Evolutionary conservation across 106 monocot genomes (phyloP).

Genomic region (Acanthochlamys bracteata): DNA sequence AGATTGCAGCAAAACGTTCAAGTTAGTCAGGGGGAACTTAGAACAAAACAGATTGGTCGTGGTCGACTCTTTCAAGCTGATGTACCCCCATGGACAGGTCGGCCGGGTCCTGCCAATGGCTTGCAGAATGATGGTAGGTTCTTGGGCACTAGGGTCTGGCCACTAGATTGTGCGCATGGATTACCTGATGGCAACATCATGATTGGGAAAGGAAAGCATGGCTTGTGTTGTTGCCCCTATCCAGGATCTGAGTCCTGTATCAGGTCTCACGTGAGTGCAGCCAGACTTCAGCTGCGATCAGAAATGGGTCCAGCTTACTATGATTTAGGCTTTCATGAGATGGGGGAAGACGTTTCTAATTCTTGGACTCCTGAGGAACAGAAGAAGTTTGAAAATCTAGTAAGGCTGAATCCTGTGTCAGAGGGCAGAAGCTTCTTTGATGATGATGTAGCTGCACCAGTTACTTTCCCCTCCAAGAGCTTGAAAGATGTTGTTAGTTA

Average conservation of each 20-base stretch:
- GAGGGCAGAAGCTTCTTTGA: constrained; percentile 37
- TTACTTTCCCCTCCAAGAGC: constrained; percentile 40
- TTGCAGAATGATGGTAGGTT: constrained; percentile 23
- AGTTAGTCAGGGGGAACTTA: constrained; percentile 5
- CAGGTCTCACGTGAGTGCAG: constrained; percentile 37
- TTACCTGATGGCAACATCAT: neutral
- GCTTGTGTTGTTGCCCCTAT: constrained; percentile 32
- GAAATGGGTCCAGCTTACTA: constrained; percentile 51
- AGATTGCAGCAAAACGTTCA: constrained; percentile 24
- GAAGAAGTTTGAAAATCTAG: constrained; percentile 31
- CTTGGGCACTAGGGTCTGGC: constrained; percentile 57
- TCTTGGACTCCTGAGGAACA: constrained; percentile 50
- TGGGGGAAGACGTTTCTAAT: constrained; percentile 67
- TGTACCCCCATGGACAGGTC: constrained; percentile 40
- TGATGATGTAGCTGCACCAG: constrained; percentile 26
- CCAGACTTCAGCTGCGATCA: constrained; percentile 37
- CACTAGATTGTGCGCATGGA: constrained; percentile 14
- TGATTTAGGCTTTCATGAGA: constrained; percentile 46
- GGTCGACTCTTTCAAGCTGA: constrained; percentile 62
- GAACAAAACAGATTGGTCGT: constrained; percentile 37
- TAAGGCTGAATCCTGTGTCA: constrained; percentile 29
- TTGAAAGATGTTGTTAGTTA: constrained; percentile 48
- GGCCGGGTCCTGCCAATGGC: constrained; percentile 6
- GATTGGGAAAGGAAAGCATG: constrained; percentile 32
- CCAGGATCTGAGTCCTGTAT: constrained; percentile 48